Evolutionary conservation across 495 filamentous ascomycete species (phyloP), one percentile per base, ranked within the genome.

Genomic region (Podospora fimiseda): DNA sequence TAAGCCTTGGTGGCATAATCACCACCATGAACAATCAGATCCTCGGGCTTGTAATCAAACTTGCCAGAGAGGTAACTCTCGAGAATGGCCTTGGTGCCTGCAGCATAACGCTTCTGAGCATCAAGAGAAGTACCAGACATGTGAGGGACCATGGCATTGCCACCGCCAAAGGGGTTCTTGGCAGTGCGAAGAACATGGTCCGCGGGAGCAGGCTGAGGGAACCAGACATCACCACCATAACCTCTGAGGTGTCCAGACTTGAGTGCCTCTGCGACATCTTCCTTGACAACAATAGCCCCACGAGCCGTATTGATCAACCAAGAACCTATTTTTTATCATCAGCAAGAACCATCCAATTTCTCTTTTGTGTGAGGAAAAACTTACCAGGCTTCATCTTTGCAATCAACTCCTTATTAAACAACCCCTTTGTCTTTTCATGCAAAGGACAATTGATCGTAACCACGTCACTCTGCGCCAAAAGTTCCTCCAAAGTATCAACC

Each of bases 401-500:
- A 64, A 98, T 95, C 56, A 98, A 80, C n/a, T 96, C 89, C 87
- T 97, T 97, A 82, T 96, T 96, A 80, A 98, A 98, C 60, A 98
- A 69, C 57, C 93, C 93, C 27, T 80, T 78, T 42, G 93, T 98
- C 80, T 93, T 94, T 80, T 96, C 93, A 75, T 98, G 93, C 57
- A 98, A 82, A 55, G 93, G 93, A 82, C 92, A 96, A 82, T 98
- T 98, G 74, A 98, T 97, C 64, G 93, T 98, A 64, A 98, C 93
- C 39, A 98, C 88, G 61, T 98, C 93, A 72, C 91, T 96, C 80
- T 96, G 90, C 50, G 80, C 79, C 51, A 98, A 74, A 84, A 98
- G 87, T 74, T 98, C 93, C 80, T 96, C 92, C 60, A 98, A 83
- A 63, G 65, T 76, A 11, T 88, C 81, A 36, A 96, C 90, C 51